Conservation (phyloP, 202 grass and related monocot genomes). For the Carex sylvatica region DNA sequence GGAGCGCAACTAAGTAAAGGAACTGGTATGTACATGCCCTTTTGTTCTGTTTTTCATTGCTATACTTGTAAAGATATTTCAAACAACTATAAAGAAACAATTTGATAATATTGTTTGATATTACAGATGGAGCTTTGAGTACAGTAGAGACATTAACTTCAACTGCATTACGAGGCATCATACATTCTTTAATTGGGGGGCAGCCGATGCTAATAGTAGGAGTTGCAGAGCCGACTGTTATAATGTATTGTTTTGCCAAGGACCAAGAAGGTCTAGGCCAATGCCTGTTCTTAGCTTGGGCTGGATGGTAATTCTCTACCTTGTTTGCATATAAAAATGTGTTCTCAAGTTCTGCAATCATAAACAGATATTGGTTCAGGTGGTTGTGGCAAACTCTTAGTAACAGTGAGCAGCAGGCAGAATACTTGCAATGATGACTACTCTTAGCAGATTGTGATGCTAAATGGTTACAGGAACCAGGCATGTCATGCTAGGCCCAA, state of each 20-base stretch:
- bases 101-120: not conserved
- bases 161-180: constrained; percentile 75
- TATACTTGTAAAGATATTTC: not conserved
- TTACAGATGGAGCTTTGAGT: constrained; percentile 62
- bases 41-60: not conserved
- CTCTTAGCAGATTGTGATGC: not conserved
- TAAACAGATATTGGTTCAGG: not conserved
- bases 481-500: not conserved
- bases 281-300: constrained; percentile 74
- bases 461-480: not conserved
- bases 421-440: not conserved
- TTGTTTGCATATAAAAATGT: not conserved
- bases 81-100: constrained; percentile 9
- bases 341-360: not conserved
- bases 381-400: no score
- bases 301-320: constrained; percentile 60
- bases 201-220: constrained; percentile 87
- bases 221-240: constrained; percentile 90
- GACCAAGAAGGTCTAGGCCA: constrained; percentile 46
- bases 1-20: constrained; percentile 72
- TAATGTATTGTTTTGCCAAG: constrained; percentile 91
- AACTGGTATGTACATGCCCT: constrained; percentile 41
- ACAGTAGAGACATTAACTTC: constrained; percentile 84
- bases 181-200: constrained; percentile 84
- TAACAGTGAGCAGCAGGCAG: not conserved